Evolutionary conservation across 305 asterid species (phyloP).

Genomic region (Coffea humblotiana): DNA sequence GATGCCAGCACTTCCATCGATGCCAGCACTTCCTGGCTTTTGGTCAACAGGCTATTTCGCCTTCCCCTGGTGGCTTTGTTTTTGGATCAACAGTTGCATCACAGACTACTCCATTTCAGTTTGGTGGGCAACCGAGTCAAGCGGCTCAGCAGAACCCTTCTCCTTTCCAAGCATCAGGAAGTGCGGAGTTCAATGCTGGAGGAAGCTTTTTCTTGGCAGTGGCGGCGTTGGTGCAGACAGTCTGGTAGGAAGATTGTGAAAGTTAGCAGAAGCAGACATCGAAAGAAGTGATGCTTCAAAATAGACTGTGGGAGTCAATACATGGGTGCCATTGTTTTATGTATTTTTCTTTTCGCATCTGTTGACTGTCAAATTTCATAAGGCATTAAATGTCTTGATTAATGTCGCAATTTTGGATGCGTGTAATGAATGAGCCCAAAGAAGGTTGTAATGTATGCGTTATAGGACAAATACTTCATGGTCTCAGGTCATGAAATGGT

Average conservation of each 20-base stretch:
- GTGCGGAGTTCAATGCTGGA: constrained; percentile 56
- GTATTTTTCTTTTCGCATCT: neutral
- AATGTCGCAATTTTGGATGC: constrained; percentile 22
- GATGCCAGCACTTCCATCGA: constrained; percentile 41
- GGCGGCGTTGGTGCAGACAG: constrained; percentile 62
- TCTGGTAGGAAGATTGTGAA: constrained; percentile 55
- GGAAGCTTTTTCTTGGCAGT: constrained; percentile 84
- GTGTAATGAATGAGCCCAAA: constrained; percentile 15
- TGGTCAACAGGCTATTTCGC: constrained; percentile 56
- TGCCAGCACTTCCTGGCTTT: constrained; percentile 43
- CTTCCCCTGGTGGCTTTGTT: constrained; percentile 42
- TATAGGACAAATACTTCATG: neutral
- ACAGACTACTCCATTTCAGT: constrained; percentile 51
- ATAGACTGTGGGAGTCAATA: neutral
- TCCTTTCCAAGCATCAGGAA: constrained; percentile 55
- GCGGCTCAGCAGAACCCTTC: constrained; percentile 41
- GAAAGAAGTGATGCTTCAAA: constrained; percentile 42
- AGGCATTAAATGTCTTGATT: constrained; percentile 22
- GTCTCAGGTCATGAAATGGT: constrained; percentile 6
- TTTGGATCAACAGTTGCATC: constrained; percentile 51
- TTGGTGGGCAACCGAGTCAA: constrained; percentile 67
- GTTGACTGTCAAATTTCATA: constrained; percentile 7
- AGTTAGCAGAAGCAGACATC: constrained; percentile 47
- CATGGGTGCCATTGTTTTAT: constrained; percentile 5
- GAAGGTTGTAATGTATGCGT: constrained; percentile 18